Base-by-base conservation (phyloP, 2,329 filamentous ascomycete species). In the Epicoccum nigrum region DNA sequence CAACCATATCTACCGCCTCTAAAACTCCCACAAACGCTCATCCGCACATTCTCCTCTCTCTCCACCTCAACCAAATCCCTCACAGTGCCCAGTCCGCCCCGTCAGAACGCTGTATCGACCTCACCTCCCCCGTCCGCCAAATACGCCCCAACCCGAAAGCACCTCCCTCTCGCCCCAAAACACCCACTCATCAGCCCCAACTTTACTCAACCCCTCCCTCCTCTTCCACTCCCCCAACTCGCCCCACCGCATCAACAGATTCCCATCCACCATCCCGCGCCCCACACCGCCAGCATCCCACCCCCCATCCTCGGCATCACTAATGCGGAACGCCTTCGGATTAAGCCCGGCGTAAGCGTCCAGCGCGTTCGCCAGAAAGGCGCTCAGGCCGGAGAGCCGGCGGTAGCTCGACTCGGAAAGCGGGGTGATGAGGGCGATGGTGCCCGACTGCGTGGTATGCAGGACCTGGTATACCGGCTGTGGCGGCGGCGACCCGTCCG, bases 401-500 rank as follows among this genome's bases (percentile, higher is more conserved):
- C 94, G 87, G 74, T 97, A 97, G 9, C 86, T 81, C 5, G 87
- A 80, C 72, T 97, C 93, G 0, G 86, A 79, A 1, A 97, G 79
- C 0, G 93, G 86, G 0, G 88, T 89, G 8, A 99, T 80, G 7
- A 92, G 79, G 0, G 89, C 85, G 11, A 97, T 75, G 16, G 87
- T 83, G 41, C 94, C 94, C 0, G 90, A 89, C 7, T 86, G 68
- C 0, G 65, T 49, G 2, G 70, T 71, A 35, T 56, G 55, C 2
- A 72, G 63, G 44, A 72, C 59, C 55, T 72, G 70, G 35, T 70
- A 63, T n/a, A 66, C 55, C 3, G 63, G 59, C 4, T 47, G 33
- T 2, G 28, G 35, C n/a, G 20, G 15, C 8, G 28, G 17, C 30
- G 55, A 19, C 12, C 49, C n/a, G 37, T 60, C 58, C 25, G 55